phyloP scores from a whole-genome alignment of 768 basidiomycete species.

The Lepiota venenata region DNA sequence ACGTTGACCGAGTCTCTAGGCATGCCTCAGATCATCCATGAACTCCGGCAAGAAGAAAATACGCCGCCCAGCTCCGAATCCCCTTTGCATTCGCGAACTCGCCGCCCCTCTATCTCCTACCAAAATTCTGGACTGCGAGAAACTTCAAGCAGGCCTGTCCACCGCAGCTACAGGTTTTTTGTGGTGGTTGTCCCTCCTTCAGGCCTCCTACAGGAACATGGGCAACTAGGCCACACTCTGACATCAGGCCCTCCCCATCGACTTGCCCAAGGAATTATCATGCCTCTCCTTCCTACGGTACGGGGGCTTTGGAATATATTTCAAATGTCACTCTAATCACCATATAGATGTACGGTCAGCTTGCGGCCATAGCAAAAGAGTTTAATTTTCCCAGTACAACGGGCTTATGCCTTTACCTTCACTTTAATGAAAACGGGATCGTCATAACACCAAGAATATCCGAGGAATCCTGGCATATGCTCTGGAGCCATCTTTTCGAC shows the following conservation, averaged over 20 bases:
- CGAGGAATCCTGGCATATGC: constrained; percentile 71
- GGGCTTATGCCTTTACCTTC: constrained; percentile 79
- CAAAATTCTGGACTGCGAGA: constrained; percentile 45
- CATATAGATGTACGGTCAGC: constrained; percentile 67
- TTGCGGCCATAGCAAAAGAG: constrained; percentile 76
- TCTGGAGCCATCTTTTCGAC: constrained; percentile 66
- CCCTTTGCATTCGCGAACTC: constrained; percentile 24
- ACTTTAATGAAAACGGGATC: constrained; percentile 52
- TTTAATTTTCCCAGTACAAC: constrained; percentile 76
- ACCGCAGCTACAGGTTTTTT: constrained; percentile 47
- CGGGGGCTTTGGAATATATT: constrained; percentile 5
- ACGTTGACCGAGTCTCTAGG: constrained; percentile 19
- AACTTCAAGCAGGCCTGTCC: constrained; percentile 33
- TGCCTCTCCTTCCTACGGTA: constrained; percentile 77
- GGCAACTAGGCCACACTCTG: constrained; percentile 54
- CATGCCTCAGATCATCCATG: constrained; percentile 12
- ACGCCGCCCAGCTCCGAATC: constrained; percentile 30
- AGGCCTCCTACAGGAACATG: constrained; percentile 55
- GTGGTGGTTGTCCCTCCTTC: constrained; percentile 66
- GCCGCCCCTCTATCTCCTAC: constrained; percentile 45
- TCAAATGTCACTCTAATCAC: background rate
- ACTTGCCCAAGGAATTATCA: constrained; percentile 63
- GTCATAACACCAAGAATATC: constrained; percentile 68
- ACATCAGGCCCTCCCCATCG: constrained; percentile 57
- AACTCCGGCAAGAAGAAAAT: constrained; percentile 11